Percentiles rank a stretch among this genome's conserved stretches.
Conservation (phyloP, 2,329 filamentous ascomycete species). For the Septoria petroselini region DNA sequence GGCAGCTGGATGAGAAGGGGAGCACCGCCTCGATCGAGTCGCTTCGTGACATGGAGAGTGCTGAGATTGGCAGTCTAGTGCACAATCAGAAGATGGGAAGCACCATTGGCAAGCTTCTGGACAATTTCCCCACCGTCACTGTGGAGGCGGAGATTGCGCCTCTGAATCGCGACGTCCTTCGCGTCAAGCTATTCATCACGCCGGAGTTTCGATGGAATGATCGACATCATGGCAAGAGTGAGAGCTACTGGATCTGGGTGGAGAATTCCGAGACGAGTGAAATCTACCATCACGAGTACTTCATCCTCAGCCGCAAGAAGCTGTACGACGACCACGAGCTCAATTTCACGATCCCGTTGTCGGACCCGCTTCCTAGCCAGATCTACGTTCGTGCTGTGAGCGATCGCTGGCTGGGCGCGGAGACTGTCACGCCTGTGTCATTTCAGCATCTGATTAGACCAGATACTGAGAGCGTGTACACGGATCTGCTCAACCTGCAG, state of each 20-base stretch:
- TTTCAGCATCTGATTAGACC: conserved; percentile 97
- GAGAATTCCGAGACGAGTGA: conserved; percentile 97
- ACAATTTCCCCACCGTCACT: conserved; percentile 87
- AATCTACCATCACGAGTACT: conserved; percentile 97
- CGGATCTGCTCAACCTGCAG: conserved; percentile 86
- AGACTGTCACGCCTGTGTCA: conserved; percentile 90
- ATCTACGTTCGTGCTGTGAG: conserved; percentile 95
- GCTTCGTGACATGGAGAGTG: conserved; percentile 86
- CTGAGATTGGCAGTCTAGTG: conserved; percentile 85
- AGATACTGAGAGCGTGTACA: conserved; percentile 96
- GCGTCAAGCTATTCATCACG: conserved; percentile 81
- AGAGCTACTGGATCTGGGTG: conserved; percentile 98
- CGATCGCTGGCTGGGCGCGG: conserved; percentile 92
- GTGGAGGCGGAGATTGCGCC: conserved; percentile 94
- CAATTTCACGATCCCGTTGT: conserved; percentile 93
- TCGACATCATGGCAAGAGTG: conserved; percentile 84
- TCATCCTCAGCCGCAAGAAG: conserved; percentile 86
- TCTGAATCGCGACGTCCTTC: conserved; percentile 86
- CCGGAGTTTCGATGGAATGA: conserved; percentile 96
- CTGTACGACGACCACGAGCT: conserved; percentile 95
- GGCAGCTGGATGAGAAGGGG: conserved; percentile 79
- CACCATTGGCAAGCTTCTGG: conserved; percentile 74
- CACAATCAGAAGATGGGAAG: conserved; percentile 86
- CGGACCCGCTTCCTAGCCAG: conserved; percentile 88
- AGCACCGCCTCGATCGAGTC: conserved; percentile 70